Evolutionary conservation across 2,329 filamentous ascomycete species (phyloP), one percentile per base, ranked within the genome.

Genomic region (Emydomyces testavorans): DNA sequence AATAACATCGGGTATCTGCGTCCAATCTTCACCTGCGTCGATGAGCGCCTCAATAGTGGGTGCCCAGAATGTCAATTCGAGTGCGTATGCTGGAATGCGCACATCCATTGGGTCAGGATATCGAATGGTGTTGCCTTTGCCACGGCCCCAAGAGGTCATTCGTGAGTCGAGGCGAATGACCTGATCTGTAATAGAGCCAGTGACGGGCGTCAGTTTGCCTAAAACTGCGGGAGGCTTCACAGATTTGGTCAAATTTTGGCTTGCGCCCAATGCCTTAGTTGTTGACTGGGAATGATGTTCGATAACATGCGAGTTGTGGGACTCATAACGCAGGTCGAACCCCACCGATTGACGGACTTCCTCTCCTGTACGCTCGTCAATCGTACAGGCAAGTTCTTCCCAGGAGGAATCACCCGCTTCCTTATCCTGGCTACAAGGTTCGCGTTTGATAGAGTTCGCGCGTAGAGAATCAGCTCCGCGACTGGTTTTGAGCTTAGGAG

Each of bases 41-140:
- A 71, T 73, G 41, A 70, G 70, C 6, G 75, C 71, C 49, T 85
- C 82, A 50, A 82, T 81, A 8, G 77, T 77, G 0, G 80, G 75
- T 48, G 77, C 80, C 74, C 83, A 87, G 24, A 92, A 77, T 28
- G 86, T 72, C 31, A 95, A 70, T 57, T 85, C 82, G 56, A 94
- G 79, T 0, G 85, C 87, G 53, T 82, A 81, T 60, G 90, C 90
- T 1, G 89, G 86, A 29, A 96, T 78, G 13, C 80, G 81, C 1
- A 72, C 74, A 54, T 95, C 86, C 20, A 69, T 67, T 24, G 64
- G 68, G 40, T 80, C 70, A 1, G 75, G 65, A 57, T 88, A 85
- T 2, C 80, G 70, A 24, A 80, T 66, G 0, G 83, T 90, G 57
- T 87, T 89, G 16, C 74, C 71, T 0, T 66, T 69, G 0, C 77